Percentiles rank a stretch among this genome's conserved stretches.
Conservation (phyloP, 2,329 filamentous ascomycete species). For the Verticillium zaregamsianum region DNA sequence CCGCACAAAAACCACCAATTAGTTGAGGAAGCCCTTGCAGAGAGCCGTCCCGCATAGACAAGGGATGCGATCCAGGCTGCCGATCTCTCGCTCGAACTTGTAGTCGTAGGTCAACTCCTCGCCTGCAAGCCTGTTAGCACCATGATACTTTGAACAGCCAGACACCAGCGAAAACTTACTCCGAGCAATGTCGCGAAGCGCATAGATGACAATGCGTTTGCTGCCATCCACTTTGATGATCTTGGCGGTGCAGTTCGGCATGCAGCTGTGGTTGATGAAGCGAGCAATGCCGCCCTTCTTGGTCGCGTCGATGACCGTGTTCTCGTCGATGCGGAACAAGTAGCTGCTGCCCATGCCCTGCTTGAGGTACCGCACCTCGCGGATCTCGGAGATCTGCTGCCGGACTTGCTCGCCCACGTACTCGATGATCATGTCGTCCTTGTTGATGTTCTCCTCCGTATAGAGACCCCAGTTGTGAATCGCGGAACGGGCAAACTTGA, state of each 20-base stretch:
- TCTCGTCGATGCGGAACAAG: constrained; percentile 96
- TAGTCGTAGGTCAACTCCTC: constrained; percentile 99
- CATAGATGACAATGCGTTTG: constrained; percentile 98
- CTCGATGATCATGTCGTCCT: constrained; percentile 99
- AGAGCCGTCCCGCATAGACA: constrained; percentile 94
- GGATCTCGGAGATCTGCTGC: constrained; percentile 94
- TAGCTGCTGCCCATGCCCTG: constrained; percentile 97
- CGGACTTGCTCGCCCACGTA: constrained; percentile 97
- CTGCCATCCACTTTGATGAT: constrained; percentile 99
- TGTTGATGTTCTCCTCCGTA: constrained; percentile 93
- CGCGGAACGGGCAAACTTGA: constrained; percentile 94
- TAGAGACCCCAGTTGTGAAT: constrained; percentile 99
- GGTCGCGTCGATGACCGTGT: constrained; percentile 94
- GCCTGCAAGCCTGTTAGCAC: constrained; percentile 51
- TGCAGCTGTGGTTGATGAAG: constrained; percentile 98
- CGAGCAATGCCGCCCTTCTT: constrained; percentile 97
- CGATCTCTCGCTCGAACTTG: constrained; percentile 97
- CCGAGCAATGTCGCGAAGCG: constrained; percentile 87
- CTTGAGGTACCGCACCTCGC: constrained; percentile 87
- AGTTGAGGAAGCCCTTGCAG: constrained; percentile 99
- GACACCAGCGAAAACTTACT: constrained; percentile 56
- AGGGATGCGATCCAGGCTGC: constrained; percentile 90
- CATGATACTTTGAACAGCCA: not conserved
- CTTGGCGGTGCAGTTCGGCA: constrained; percentile 97
- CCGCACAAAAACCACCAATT: constrained; percentile 23